Evolutionary conservation across 2,329 filamentous ascomycete genomes (phyloP).

Genomic region (Ophiocordyceps camponoti-floridani): DNA sequence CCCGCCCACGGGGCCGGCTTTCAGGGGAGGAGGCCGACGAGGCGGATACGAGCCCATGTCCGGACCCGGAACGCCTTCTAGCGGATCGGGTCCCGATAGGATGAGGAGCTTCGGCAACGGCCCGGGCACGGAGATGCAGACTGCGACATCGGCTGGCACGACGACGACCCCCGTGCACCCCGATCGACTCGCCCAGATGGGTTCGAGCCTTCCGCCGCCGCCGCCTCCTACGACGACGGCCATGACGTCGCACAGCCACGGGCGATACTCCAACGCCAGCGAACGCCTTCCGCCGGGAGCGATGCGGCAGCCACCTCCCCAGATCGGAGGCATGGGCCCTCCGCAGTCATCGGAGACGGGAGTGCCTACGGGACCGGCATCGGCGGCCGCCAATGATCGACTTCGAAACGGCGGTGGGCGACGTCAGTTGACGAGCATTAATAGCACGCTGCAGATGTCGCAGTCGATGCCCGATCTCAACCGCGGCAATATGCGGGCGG

Average conservation of each 20-base stretch:
- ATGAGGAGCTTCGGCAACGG: conserved; percentile 16
- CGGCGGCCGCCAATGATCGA: conserved; percentile 14
- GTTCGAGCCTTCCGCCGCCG: conserved; percentile 6
- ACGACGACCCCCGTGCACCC: conserved; percentile 23
- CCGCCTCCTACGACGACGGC: conserved; percentile 6
- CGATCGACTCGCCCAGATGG: conserved; percentile 30
- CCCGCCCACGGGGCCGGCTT: conserved; percentile 34
- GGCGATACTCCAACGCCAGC: conserved; percentile 14
- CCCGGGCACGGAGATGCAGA: conserved; percentile 7
- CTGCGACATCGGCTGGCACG: conserved; percentile 6
- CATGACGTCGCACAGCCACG: conserved; percentile 10
- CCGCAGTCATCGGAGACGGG: conserved; percentile 8
- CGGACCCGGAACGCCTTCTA: conserved; percentile 12
- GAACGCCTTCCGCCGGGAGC: conserved; percentile 10
- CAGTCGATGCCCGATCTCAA: conserved; percentile 20
- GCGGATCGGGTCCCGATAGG: conserved; percentile 21
- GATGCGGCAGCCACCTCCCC: conserved; percentile 5
- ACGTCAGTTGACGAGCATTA: conserved; percentile 40
- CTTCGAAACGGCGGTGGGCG: conserved; percentile 20
- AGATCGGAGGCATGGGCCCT: conserved; percentile 4
- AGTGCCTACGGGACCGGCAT: conserved; percentile 18
- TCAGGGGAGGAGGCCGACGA: conserved; percentile 24
- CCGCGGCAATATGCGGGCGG: conserved; percentile 16
- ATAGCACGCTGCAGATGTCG: conserved; percentile 36
- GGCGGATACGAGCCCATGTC: conserved; percentile 21